Evolutionary conservation across 805 yeast species (phyloP).

Genomic region (Suhomyces prunicola): DNA sequence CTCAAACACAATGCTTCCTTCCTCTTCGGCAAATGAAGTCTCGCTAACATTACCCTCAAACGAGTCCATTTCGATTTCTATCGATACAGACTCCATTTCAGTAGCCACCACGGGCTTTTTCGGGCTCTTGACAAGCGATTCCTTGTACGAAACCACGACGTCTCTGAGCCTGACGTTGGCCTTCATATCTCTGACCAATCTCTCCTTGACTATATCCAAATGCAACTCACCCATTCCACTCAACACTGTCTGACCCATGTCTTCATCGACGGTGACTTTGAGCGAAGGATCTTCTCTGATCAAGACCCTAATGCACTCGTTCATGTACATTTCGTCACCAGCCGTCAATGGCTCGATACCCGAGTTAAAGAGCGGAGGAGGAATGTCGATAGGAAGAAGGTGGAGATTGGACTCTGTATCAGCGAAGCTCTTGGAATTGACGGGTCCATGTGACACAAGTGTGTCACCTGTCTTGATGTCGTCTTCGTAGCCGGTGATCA

Average conservation of each 20-base stretch:
- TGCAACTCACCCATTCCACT: constrained; percentile 98
- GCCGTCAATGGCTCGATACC: constrained; percentile 78
- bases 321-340: constrained; percentile 75
- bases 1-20: constrained; percentile 37
- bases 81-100: constrained; percentile 19
- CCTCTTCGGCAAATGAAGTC: constrained; percentile 34
- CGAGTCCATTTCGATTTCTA: constrained; percentile 29
- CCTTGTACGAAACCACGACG: constrained; percentile 88
- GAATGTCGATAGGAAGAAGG: constrained; percentile 75
- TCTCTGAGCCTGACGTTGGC: constrained; percentile 79
- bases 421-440: constrained; percentile 41
- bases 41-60: constrained; percentile 38
- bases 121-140: constrained; percentile 38
- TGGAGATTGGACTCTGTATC: constrained; percentile 43
- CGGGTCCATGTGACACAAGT: constrained; percentile 57
- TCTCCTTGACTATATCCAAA: constrained; percentile 79
- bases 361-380: constrained; percentile 91
- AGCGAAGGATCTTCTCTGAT: constrained; percentile 91
- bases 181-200: constrained; percentile 76
- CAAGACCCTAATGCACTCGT: constrained; percentile 60
- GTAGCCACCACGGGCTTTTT: not conserved
- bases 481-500: constrained; percentile 66
- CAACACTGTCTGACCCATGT: constrained; percentile 80
- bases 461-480: constrained; percentile 90
- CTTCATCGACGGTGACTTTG: constrained; percentile 69